Evolutionary conservation across 1,284 basidiomycete species (phyloP), one percentile per base, ranked within the genome.

Genomic region (Leccinum variabile): DNA sequence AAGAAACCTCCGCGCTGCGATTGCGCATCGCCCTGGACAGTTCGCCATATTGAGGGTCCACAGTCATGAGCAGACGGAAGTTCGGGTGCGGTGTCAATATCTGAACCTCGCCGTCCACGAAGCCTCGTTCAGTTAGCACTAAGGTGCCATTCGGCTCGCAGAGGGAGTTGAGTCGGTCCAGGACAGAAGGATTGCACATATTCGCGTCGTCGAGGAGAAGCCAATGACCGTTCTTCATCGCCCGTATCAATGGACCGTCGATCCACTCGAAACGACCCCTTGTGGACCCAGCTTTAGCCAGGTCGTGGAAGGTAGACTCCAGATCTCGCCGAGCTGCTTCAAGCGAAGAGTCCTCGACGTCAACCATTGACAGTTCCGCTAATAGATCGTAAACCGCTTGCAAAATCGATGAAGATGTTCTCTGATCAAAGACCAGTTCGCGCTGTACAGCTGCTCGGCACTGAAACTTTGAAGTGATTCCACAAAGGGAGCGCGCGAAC

Each of bases 1-100:
- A 69, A 30, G 83, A 84, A 41, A 99, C 84, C 76, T 99, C 97
- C 50, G 98, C 82, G 39, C 97, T 97, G 67, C 97, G 89, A 75
- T 99, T 99, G 49, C 97, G 88, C 97, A 99, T 99, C 1, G 97
- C 97, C 44, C 97, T 84, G 7, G 97, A 98, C 10, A 99, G 81
- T 77, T 99, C 97, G 56, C 97, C 98, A 67, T 91, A 84, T 64
- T 89, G 87, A 22, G 95, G 91, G 72, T 99, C 94, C 62, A 97
- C 87, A 5, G 90, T 88, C 95, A 99, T 97, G 77, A 99, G 92
- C 9, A 99, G 80, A 37, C 96, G 85, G 79, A 99, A 99, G 69
- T 90, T 81, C 1, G 90, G 84, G 75, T 99, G 95, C 1, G 97
- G 96, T 30, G 77, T 82, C 64, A 99, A 79, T 56, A 89, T 77